A percentile compares a stretch with the other conserved stretches of the same genome.
Evolutionary conservation across 495 filamentous ascomycete genomes (phyloP).

Genomic region (Neurospora terricola): DNA sequence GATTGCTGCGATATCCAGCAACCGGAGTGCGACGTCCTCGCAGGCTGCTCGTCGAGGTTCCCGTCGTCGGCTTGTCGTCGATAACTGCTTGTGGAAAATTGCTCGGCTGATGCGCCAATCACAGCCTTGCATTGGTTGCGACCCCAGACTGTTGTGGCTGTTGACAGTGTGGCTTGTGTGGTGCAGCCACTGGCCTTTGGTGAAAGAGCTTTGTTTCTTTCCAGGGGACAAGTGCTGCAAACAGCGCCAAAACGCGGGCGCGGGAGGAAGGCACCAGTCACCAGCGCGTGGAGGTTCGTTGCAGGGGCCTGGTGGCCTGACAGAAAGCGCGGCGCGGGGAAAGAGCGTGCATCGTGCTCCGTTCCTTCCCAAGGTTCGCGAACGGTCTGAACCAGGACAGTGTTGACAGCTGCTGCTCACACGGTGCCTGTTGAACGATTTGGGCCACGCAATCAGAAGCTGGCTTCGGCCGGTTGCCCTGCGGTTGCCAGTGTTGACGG

Average conservation of each 20-base stretch:
- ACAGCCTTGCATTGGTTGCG: not conserved
- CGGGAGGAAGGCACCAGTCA: not conserved
- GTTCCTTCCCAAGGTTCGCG: not conserved
- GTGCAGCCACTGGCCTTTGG: not conserved
- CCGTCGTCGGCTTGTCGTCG: not conserved
- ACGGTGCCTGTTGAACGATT: not conserved
- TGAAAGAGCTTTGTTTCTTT: not conserved
- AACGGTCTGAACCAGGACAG: not conserved
- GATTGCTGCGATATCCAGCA: not conserved
- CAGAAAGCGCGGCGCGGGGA: not conserved
- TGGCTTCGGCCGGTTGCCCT: constrained; percentile 26
- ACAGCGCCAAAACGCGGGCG: not conserved
- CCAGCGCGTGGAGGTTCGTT: not conserved
- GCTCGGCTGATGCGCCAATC: not conserved
- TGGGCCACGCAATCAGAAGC: constrained; percentile 30
- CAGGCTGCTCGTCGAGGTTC: not conserved
- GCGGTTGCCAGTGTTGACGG: constrained; percentile 39
- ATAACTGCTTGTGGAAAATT: constrained; percentile 1
- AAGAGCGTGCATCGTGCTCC: not conserved
- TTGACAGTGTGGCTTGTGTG: constrained; percentile 1
- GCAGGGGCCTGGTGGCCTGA: not conserved
- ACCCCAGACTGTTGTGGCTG: not conserved
- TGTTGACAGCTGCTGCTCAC: not conserved
- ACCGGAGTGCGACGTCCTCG: not conserved
- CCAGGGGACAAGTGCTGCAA: not conserved